Conservation (phyloP, 306 rosid species). For the Betula pendula region DNA sequence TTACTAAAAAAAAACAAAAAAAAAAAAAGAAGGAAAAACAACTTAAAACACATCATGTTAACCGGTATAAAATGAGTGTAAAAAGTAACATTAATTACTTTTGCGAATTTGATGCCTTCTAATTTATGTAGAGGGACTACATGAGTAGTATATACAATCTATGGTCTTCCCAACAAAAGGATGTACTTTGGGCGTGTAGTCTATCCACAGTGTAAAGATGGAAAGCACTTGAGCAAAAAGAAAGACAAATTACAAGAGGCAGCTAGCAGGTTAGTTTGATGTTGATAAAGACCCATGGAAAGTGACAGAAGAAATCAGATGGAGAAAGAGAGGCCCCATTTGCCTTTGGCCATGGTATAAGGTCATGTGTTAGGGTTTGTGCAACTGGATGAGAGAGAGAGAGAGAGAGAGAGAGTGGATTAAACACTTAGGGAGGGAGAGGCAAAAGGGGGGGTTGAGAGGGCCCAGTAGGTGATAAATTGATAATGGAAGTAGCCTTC, state of each 20-base stretch:
- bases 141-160: neutral
- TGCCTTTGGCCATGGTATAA: conserved; percentile 39
- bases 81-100: no score
- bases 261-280: conserved; percentile 37
- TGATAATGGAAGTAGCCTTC: conserved; percentile 67
- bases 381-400: conserved; percentile 29
- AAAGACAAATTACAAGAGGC: conserved; percentile 22
- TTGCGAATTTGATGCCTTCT: neutral
- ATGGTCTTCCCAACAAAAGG: neutral
- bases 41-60: no score
- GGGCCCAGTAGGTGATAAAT: conserved; percentile 42
- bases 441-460: neutral
- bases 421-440: conserved; percentile 23
- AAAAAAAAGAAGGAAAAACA: no score
- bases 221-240: conserved; percentile 39
- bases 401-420: conserved; percentile 35
- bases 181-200: conserved; percentile 22
- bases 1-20: no score
- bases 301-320: conserved; percentile 42
- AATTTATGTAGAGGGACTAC: neutral
- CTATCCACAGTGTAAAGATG: conserved; percentile 30
- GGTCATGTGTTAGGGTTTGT: conserved; percentile 32
- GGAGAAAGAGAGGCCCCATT: conserved; percentile 51
- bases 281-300: conserved; percentile 45
- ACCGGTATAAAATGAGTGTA: no score